Conservation (phyloP, 139 green algal genomes). For the Edaphochlamys debaryana region DNA sequence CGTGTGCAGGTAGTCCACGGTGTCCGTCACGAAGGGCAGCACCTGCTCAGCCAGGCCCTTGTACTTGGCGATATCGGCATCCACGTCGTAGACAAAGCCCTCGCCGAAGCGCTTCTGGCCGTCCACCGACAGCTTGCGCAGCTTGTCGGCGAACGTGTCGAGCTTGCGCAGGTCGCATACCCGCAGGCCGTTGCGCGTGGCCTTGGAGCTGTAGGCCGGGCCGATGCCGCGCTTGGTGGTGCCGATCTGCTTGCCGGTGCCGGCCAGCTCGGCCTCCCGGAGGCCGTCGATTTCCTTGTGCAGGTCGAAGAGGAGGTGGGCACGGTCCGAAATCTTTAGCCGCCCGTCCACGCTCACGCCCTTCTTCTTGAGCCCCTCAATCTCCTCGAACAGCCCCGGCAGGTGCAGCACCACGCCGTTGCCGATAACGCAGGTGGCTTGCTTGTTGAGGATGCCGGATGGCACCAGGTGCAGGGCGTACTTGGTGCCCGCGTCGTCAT, state of each 20-base stretch:
- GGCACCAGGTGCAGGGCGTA: slow-evolving; percentile 98
- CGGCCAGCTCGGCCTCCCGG: slow-evolving; percentile 91
- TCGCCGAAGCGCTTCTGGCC: slow-evolving; percentile 77
- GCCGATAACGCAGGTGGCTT: slow-evolving; percentile 92
- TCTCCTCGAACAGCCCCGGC: slow-evolving; percentile 95
- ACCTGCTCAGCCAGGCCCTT: slow-evolving; percentile 69
- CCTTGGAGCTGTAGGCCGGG: slow-evolving; percentile 95
- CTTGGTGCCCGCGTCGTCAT: slow-evolving; percentile 94
- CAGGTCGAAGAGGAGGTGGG: slow-evolving; percentile 98
- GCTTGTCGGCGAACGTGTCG: slow-evolving; percentile 77
- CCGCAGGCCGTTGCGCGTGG: slow-evolving; percentile 93
- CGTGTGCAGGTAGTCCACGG: slow-evolving; percentile 81
- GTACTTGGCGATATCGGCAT: slow-evolving; percentile 89
- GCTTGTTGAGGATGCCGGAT: slow-evolving; percentile 95
- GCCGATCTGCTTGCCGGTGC: slow-evolving; percentile 84
- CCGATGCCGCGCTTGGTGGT: slow-evolving; percentile 99
- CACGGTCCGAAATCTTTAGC: slow-evolving; percentile 87
- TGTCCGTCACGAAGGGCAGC: slow-evolving; percentile 89
- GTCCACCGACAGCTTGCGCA: slow-evolving; percentile 78
- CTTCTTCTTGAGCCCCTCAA: slow-evolving; percentile 71
- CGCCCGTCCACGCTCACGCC: slow-evolving; percentile 70
- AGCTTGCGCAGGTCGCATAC: slow-evolving; percentile 88
- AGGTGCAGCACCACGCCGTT: slow-evolving; percentile 98
- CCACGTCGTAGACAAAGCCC: slow-evolving; percentile 84
- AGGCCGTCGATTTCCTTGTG: slow-evolving; percentile 98